A percentile compares a stretch with the other conserved stretches of the same genome.
Conservation (phyloP, 1,139 yeast genomes). For the Arxiozyma bovina region DNA sequence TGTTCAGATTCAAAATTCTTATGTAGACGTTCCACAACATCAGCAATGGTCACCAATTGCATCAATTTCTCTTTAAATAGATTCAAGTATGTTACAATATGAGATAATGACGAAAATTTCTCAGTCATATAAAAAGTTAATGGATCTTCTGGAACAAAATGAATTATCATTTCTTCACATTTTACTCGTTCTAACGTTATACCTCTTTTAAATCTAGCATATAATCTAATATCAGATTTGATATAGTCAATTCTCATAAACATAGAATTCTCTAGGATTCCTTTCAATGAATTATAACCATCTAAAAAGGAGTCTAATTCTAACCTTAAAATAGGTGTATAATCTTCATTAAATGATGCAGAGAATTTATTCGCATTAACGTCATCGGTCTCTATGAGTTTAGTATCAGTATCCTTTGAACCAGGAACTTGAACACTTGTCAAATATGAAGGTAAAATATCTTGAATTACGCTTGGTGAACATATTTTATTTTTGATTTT, state of each 20-base stretch:
- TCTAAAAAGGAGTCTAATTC: conserved; percentile 28
- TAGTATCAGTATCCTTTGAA: conserved; percentile 4
- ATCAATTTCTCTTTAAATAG: conserved; percentile 27
- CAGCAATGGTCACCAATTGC: conserved; percentile 29
- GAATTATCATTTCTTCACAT: conserved; percentile 25
- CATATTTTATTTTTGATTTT: conserved; percentile 26
- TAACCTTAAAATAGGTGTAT: conserved; percentile 18
- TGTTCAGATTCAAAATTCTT: conserved; percentile 27
- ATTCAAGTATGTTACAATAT: conserved; percentile 25
- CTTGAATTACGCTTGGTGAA: conserved; percentile 11
- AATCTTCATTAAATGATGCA: conserved; percentile 7
- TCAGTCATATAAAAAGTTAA: conserved; percentile 27
- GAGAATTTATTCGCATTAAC: neutral
- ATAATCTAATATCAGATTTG: conserved; percentile 25
- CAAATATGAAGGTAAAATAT: conserved; percentile 20
- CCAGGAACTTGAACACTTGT: neutral
- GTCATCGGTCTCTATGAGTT: neutral
- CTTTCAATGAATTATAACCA: conserved; percentile 24
- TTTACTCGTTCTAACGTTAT: conserved; percentile 28
- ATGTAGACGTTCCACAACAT: conserved; percentile 30
- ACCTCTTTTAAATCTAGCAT: conserved; percentile 27
- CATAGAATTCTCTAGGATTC: conserved; percentile 27
- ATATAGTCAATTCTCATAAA: conserved; percentile 27
- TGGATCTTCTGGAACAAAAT: conserved; percentile 22
- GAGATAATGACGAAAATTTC: conserved; percentile 22